Evolutionary conservation across 805 yeast species (phyloP).

Genomic region (Candida sithepensis): DNA sequence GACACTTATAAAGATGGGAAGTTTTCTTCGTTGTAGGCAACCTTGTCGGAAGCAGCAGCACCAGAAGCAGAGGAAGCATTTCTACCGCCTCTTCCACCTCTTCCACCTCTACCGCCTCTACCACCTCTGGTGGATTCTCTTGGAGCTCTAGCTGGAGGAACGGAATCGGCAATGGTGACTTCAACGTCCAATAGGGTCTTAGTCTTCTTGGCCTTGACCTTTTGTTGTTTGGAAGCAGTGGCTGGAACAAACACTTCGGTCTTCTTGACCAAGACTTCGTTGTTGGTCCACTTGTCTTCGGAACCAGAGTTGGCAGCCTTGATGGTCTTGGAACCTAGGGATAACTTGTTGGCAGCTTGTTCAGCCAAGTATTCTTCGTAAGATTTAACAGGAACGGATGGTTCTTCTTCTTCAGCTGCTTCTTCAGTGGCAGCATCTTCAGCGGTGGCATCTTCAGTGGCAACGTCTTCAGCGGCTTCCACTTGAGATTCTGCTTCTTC

Average conservation of each 20-base stretch:
- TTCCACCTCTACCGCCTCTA: constrained; percentile 30
- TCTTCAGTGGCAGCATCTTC: constrained; percentile 38
- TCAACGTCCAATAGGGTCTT: constrained; percentile 74
- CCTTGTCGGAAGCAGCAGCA: constrained; percentile 34
- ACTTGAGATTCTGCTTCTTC: constrained; percentile 54
- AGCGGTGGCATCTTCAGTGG: constrained; percentile 27
- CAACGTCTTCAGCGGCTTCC: constrained; percentile 58
- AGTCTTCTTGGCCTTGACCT: constrained; percentile 75
- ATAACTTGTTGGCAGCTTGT: constrained; percentile 37
- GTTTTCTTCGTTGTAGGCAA: constrained; percentile 46
- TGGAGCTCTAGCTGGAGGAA: constrained; percentile 35
- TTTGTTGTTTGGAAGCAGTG: constrained; percentile 62
- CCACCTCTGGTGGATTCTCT: constrained; percentile 25
- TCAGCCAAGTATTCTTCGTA: constrained; percentile 85
- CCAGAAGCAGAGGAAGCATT: constrained; percentile 21
- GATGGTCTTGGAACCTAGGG: constrained; percentile 28
- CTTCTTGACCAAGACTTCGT: constrained; percentile 63
- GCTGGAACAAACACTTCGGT: constrained; percentile 57
- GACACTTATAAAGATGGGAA: constrained; percentile 63
- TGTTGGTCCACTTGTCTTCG: constrained; percentile 48
- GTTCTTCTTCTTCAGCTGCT: constrained; percentile 36
- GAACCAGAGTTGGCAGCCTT: constrained; percentile 59
- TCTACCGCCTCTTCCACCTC: constrained; percentile 23
- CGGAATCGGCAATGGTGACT: constrained; percentile 64
- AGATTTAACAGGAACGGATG: constrained; percentile 51